Percentiles rank a stretch among this genome's conserved stretches.
Conservation (phyloP, 495 filamentous ascomycete genomes). For the Aspergillus sclerotiicarbonarius region DNA sequence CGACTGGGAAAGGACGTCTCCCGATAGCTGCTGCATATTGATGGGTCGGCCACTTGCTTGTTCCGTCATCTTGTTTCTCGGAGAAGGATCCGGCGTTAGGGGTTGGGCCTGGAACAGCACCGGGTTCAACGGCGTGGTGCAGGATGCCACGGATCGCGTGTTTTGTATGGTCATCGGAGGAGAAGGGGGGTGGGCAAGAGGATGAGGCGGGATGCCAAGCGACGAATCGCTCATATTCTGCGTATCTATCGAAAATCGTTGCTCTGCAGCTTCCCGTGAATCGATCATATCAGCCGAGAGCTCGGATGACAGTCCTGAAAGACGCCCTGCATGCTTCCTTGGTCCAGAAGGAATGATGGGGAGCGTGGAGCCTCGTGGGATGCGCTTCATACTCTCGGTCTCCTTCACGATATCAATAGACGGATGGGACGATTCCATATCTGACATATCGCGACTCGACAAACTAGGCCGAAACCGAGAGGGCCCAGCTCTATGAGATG, state of each 20-base stretch:
- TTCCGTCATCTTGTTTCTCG: constrained; percentile 26
- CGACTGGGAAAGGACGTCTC: constrained; percentile 38
- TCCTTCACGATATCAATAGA: constrained; percentile 57
- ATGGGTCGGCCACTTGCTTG: constrained; percentile 18
- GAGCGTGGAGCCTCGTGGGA: constrained; percentile 44
- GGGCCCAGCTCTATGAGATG: background rate
- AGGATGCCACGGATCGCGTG: constrained; percentile 46
- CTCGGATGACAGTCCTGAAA: constrained; percentile 79
- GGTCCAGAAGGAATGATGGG: constrained; percentile 46
- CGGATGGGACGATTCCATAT: constrained; percentile 41
- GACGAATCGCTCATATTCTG: constrained; percentile 41
- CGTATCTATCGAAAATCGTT: constrained; percentile 32
- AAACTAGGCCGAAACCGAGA: constrained; percentile 25
- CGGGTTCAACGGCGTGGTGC: constrained; percentile 37
- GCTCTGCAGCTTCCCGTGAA: constrained; percentile 41
- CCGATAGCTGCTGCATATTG: constrained; percentile 35
- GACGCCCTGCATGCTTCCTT: constrained; percentile 60
- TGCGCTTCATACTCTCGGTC: constrained; percentile 56
- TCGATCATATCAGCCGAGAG: constrained; percentile 67
- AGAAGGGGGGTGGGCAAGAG: constrained; percentile 70
- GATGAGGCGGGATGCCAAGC: constrained; percentile 60
- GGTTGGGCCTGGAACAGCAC: constrained; percentile 44
- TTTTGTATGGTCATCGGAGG: constrained; percentile 74
- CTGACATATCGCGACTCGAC: constrained; percentile 29
- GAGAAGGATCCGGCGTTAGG: constrained; percentile 53